Conservation (phyloP, 164 flowering plant genomes). For the Kalanchoe fedtschenkoi region DNA sequence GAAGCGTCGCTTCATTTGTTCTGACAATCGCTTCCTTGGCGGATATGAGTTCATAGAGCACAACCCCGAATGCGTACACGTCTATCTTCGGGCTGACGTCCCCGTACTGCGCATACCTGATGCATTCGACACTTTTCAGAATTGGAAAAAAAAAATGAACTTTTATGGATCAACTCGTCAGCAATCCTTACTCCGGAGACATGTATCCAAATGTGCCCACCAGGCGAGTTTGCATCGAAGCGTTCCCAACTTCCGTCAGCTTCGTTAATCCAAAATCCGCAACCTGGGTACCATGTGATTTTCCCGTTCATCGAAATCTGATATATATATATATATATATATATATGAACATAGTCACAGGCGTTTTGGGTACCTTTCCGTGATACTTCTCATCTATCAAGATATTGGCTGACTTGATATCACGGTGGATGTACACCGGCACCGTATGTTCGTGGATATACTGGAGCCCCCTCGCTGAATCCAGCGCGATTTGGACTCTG, state of each 20-base stretch:
- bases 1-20: slow-evolving; percentile 23
- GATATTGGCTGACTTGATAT: slow-evolving; percentile 90
- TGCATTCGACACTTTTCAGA: not conserved
- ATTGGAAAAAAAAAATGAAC: not conserved
- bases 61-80: slow-evolving; percentile 93
- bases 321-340: too few species aligned
- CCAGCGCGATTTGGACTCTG: slow-evolving; percentile 91
- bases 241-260: slow-evolving; percentile 67
- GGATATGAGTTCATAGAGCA: slow-evolving; percentile 76
- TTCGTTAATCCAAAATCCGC: slow-evolving; percentile 90
- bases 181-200: slow-evolving; percentile 86
- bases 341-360: not conserved
- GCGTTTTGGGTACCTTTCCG: slow-evolving; percentile 51
- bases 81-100: slow-evolving; percentile 83
- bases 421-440: slow-evolving; percentile 90
- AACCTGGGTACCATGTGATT: slow-evolving; percentile 36
- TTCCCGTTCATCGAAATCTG: not conserved
- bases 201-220: slow-evolving; percentile 97
- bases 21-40: slow-evolving; percentile 73
- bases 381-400: slow-evolving; percentile 81
- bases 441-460: slow-evolving; percentile 95
- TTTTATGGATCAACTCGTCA: not conserved
- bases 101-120: slow-evolving; percentile 83
- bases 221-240: slow-evolving; percentile 60
- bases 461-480: slow-evolving; percentile 96